These are phyloP conservation scores for Forsythia viridissima DNA, from an alignment of 257 asterid species.

Conservation along the genomic window DNA sequence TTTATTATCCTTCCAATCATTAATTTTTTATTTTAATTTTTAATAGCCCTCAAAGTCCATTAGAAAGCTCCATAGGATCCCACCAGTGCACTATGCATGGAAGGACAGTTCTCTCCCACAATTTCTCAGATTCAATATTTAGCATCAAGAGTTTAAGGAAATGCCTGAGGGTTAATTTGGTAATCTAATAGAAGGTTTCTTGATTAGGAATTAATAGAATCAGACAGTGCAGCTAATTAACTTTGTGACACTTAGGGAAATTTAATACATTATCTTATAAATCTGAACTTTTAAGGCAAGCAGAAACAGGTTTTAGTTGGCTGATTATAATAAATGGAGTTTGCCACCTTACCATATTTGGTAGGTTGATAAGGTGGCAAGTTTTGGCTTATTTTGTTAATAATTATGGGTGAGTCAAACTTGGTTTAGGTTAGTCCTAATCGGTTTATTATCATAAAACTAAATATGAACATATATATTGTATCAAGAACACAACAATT, in stretches of 20 bases:
- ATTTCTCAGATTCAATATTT: neutral
- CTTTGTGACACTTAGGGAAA: conserved; percentile 21
- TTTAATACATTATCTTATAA: conserved; percentile 28
- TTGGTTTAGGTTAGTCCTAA: too few species aligned
- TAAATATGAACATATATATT: too few species aligned
- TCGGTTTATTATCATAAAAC: too few species aligned
- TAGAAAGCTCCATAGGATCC: conserved; percentile 7
- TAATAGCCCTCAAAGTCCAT: neutral
- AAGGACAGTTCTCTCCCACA: conserved; percentile 23
- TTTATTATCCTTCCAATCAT: conserved; percentile 1
- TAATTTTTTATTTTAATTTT: conserved; percentile 1
- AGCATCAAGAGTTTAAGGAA: neutral
- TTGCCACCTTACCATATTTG: conserved; percentile 32
- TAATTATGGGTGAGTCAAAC: neutral
- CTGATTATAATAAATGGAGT: conserved; percentile 14
- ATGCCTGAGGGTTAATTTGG: conserved; percentile 15
- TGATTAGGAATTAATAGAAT: conserved; percentile 9
- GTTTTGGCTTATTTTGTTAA: neutral
- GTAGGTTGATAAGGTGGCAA: conserved; percentile 32
- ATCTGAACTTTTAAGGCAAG: conserved; percentile 45
- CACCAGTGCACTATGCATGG: neutral
- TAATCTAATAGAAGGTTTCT: conserved; percentile 5
- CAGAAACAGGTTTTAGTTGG: neutral
- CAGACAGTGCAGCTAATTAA: conserved; percentile 26
- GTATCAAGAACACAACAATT: neutral